A percentile compares a stretch with the other conserved stretches of the same genome.
Conservation (phyloP, 768 basidiomycete species). For the Boletus vinaceobasis region DNA sequence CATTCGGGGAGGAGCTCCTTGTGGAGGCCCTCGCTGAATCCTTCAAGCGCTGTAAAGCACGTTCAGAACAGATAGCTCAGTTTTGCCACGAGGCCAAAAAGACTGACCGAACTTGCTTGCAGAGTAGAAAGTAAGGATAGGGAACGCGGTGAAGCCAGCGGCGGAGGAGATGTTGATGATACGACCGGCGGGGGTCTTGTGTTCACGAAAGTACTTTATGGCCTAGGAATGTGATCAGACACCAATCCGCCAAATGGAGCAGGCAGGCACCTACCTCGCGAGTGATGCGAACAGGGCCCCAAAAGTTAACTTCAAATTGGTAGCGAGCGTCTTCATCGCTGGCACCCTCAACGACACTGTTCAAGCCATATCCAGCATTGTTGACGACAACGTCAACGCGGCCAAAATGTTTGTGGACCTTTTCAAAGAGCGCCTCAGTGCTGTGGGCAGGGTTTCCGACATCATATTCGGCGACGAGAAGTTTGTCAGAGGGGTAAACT, state of each 20-base stretch:
- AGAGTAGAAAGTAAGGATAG: slow-evolving; percentile 19
- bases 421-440: slow-evolving; percentile 18
- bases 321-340: slow-evolving; percentile 24
- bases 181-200: slow-evolving; percentile 22
- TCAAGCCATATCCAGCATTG: slow-evolving; percentile 29
- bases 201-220: slow-evolving; percentile 30
- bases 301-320: slow-evolving; percentile 29
- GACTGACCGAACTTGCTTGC: slow-evolving; percentile 24
- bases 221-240: slow-evolving; percentile 3
- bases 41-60: slow-evolving; percentile 20
- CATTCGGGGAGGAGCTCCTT: slow-evolving; percentile 23
- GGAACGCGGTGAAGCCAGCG: slow-evolving; percentile 15
- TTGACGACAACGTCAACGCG: slow-evolving; percentile 34
- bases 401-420: slow-evolving; percentile 24
- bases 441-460: slow-evolving; percentile 24
- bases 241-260: background rate
- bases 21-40: slow-evolving; percentile 23
- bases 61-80: background rate
- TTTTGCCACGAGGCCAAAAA: background rate
- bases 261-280: slow-evolving; percentile 13
- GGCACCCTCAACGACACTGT: slow-evolving; percentile 26
- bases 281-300: slow-evolving; percentile 27
- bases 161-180: slow-evolving; percentile 22
- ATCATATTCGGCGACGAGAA: slow-evolving; percentile 31
- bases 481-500: slow-evolving; percentile 14